Conservation (phyloP, 176 grass and related monocot species). For the Rhynchospora breviuscula region DNA sequence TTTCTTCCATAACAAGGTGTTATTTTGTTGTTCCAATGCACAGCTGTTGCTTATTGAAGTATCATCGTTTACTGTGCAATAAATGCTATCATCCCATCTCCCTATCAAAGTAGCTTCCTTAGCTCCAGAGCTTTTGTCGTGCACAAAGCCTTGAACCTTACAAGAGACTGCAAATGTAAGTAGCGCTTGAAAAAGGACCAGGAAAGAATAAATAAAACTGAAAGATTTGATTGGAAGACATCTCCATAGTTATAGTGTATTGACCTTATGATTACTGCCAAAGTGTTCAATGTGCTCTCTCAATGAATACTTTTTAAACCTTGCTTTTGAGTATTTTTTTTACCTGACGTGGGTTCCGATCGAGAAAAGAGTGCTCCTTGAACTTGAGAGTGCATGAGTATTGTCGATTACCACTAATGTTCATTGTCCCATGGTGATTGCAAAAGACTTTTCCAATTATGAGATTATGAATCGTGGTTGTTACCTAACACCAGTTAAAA, state of each 20-base stretch:
- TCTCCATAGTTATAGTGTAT: not conserved
- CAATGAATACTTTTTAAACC: not conserved
- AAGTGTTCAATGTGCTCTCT: not conserved
- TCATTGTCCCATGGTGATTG: slow-evolving; percentile 88
- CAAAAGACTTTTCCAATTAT: slow-evolving; percentile 77
- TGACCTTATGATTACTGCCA: not conserved
- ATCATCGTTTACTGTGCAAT: slow-evolving; percentile 39
- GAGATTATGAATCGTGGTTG: slow-evolving; percentile 79
- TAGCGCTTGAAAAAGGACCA: slow-evolving; percentile 16
- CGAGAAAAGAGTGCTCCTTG: slow-evolving; percentile 80
- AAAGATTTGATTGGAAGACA: not conserved
- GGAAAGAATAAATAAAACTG: not conserved
- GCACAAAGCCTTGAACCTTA: slow-evolving; percentile 72
- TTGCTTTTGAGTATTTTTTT: not conserved
- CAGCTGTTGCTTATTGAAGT: slow-evolving; percentile 27
- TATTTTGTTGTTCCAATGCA: slow-evolving; percentile 28
- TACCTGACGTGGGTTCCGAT: slow-evolving; percentile 78
- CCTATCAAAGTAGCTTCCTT: slow-evolving; percentile 65
- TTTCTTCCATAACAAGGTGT: slow-evolving; percentile 81
- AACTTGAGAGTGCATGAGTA: slow-evolving; percentile 80
- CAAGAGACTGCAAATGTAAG: slow-evolving; percentile 40
- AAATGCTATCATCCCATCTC: slow-evolving; percentile 76
- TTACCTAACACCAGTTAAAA: slow-evolving; percentile 52
- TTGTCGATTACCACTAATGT: slow-evolving; percentile 52
- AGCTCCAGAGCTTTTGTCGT: slow-evolving; percentile 29